A percentile compares a stretch with the other conserved stretches of the same genome.
These are phyloP conservation scores for Umbelopsis ramanniana DNA, from an alignment of 192 early-diverging fungal genomes.

Conservation along the genomic window DNA sequence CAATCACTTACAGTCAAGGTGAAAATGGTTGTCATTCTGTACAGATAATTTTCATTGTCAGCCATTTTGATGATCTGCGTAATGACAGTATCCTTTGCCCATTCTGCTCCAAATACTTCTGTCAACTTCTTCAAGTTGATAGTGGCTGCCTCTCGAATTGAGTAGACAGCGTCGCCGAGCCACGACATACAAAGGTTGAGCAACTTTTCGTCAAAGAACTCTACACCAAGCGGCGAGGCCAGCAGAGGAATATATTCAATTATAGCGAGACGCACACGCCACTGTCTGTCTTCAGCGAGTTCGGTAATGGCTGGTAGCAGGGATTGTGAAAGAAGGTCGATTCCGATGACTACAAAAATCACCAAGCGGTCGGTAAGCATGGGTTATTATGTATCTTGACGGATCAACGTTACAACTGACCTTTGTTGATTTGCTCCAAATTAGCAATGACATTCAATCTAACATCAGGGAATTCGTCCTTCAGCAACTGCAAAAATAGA, in stretches of 20 bases:
- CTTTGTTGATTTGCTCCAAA: conserved; percentile 93
- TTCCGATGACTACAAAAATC: conserved; percentile 77
- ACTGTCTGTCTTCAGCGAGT: conserved; percentile 99
- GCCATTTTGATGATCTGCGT: conserved; percentile 93
- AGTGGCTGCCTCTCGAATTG: conserved; percentile 97
- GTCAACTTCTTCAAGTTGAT: conserved; percentile 93
- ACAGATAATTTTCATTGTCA: conserved; percentile 89
- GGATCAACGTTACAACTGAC: conserved; percentile 32
- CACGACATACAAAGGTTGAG: conserved; percentile 95
- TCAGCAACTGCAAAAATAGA: conserved; percentile 94
- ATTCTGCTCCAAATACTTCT: conserved; percentile 98
- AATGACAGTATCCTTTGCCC: conserved; percentile 94
- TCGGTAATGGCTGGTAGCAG: conserved; percentile 98
- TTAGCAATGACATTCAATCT: conserved; percentile 99
- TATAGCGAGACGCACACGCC: conserved; percentile 98
- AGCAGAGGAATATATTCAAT: conserved; percentile 99
- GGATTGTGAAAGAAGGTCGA: conserved; percentile 95
- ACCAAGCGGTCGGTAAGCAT: not conserved
- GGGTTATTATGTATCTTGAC: not conserved
- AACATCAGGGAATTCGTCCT: conserved; percentile 97
- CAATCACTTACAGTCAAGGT: conserved; percentile 76
- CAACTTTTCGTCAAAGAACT: conserved; percentile 98
- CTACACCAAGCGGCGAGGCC: conserved; percentile 91
- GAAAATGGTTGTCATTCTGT: conserved; percentile 98
- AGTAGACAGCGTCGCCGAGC: conserved; percentile 96